These are phyloP conservation scores for Rhododendron molle DNA, from an alignment of 148 eudicot genomes.

Conservation along the genomic window DNA sequence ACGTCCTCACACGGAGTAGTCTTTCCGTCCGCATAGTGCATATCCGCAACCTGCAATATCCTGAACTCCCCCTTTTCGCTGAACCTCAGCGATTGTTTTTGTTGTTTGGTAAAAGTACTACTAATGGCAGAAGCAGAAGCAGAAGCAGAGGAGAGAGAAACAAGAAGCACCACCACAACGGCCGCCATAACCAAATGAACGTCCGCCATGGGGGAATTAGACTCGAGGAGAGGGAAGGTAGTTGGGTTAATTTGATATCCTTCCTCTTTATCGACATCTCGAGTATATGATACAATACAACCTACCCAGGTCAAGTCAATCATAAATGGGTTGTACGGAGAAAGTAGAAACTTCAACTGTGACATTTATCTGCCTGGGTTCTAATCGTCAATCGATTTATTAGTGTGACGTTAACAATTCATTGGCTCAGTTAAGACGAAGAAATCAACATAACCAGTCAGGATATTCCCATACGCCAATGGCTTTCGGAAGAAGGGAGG, in stretches of 20 bases:
- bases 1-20: slow-evolving; percentile 58
- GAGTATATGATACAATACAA: not conserved
- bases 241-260: not conserved
- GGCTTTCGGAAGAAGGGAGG: no score
- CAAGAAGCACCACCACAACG: not conserved
- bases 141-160: not conserved
- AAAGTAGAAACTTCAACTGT: not conserved
- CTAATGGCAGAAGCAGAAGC: no score
- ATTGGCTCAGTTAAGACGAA: not conserved
- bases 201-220: not conserved
- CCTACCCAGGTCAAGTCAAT: not conserved
- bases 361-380: not conserved
- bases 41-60: slow-evolving; percentile 92
- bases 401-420: not conserved
- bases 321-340: not conserved
- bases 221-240: not conserved
- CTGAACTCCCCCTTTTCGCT: slow-evolving; percentile 59
- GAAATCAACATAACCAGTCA: not conserved
- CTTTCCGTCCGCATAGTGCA: slow-evolving; percentile 80
- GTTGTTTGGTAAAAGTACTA: not conserved
- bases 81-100: slow-evolving; percentile 36
- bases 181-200: not conserved
- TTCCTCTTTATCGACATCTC: not conserved
- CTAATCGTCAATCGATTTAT: not conserved
- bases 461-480: not conserved